Base-by-base conservation (phyloP, 257 asterid species). In the Vinca minor region DNA sequence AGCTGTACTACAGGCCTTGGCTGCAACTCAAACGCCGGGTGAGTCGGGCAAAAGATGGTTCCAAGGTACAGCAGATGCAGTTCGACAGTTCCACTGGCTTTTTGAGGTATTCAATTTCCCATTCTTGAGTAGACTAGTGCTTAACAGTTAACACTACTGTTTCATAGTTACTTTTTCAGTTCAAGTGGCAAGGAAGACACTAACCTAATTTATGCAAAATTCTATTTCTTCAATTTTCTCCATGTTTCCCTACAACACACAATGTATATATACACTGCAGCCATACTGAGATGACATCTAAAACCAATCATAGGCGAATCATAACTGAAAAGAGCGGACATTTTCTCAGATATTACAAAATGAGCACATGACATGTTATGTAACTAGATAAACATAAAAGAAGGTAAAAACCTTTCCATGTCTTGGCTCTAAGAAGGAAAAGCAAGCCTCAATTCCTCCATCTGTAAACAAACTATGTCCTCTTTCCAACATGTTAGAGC, bases 51-150 rank as follows among this genome's bases (percentile, higher is more conserved):
- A 89, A 73, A 81, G 63, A 56, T 92, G 98, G 98, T 92, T 92
- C 77, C 98, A 82, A 72, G 98, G 96, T 39, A 89, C 98, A 32
- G 98, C 96, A 66, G 98, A 92, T 75, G 98, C 96, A 4, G 96
- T 92, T 61, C 46, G 98, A 39, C 98, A 92, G 73, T 89, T 92
- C 75, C 95, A 87, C 77, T 92, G 98, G 98, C 95, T 92, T 54
- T 89, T 92, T 49, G 98, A 92, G 98, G 98, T 91, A 81, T 55
- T 53, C 56, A 64, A 32, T 58, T 54, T 35, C 66, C 52, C 5
- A 28, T 25, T 67, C 8, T 13, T 60, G 45, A 17, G 25, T 36
- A 42, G 1, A 45, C 47, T 65, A 2, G 31, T 50, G 1, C n/a
- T n/a, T n/a, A n/a, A n/a, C n/a, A 7, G 38, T n/a, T n/a, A n/a